Evolutionary conservation across 73 alveolate species (phyloP).

Genomic region (Paramecium biaurelia): DNA sequence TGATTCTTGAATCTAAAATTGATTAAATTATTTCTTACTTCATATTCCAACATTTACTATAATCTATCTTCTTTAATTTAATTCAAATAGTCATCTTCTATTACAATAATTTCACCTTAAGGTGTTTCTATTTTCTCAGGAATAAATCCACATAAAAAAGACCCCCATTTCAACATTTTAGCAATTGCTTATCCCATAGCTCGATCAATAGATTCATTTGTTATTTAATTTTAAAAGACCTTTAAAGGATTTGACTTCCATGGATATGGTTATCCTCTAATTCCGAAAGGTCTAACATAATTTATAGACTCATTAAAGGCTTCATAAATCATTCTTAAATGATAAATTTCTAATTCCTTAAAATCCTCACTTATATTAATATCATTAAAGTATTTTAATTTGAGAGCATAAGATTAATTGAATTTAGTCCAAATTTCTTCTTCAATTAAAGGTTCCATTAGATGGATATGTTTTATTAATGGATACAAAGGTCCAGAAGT

Average conservation of each 20-base stretch:
- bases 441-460: slow-evolving; percentile 48
- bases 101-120: slow-evolving; percentile 55
- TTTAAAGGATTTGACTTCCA: slow-evolving; percentile 61
- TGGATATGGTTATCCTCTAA: slow-evolving; percentile 69
- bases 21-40: not conserved
- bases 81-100: slow-evolving; percentile 63
- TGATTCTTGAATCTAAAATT: not conserved
- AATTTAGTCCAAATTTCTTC: slow-evolving; percentile 56
- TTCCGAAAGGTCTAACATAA: slow-evolving; percentile 63
- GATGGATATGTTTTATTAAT: slow-evolving; percentile 51
- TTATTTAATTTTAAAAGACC: slow-evolving; percentile 22
- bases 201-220: slow-evolving; percentile 46
- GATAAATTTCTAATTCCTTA: slow-evolving; percentile 48
- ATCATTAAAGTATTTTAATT: slow-evolving; percentile 27
- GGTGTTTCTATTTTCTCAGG: slow-evolving; percentile 59
- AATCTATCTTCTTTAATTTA: slow-evolving; percentile 64
- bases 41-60: slow-evolving; percentile 61
- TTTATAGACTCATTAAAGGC: slow-evolving; percentile 67
- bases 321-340: slow-evolving; percentile 66
- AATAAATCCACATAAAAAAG: slow-evolving; percentile 58
- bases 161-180: slow-evolving; percentile 63
- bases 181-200: slow-evolving; percentile 51
- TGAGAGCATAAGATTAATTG: slow-evolving; percentile 39
- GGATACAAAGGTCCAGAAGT: slow-evolving; percentile 61
- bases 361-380: slow-evolving; percentile 26